Base-by-base conservation (phyloP, 306 rosid species). In the Prunus salicina region DNA sequence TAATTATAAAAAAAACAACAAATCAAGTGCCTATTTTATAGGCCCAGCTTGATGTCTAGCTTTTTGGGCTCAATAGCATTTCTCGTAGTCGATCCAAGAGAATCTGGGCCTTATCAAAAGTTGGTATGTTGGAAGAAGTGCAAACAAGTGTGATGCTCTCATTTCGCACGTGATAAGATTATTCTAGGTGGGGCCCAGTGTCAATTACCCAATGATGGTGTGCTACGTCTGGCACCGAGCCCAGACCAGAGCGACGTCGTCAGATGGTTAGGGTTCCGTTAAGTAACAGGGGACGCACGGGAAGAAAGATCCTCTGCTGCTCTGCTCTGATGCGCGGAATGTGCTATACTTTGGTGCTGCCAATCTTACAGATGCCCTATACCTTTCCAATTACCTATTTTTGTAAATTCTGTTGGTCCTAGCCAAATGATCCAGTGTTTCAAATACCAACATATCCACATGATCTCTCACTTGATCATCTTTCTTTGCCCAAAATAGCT, bases 251-350 rank as follows among this genome's bases (percentile, higher is more conserved):
- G 24, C 45, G 25, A 72, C 76, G 45, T 45, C 67, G 45, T 57
- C 43, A 58, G 28, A 45, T 6, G 2, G 53, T 22, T 73, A 25
- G 76, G 77, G 60, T 73, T 60, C 77, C 77, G 69, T 73, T 60
- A 22, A 14, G 34, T 64, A 9, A 69, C 51, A 13, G 13, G 32
- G 0, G 30, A 28, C 2, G 43, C 43, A 6, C 2, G 3, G 3
- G 1, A 28, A 8, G 7, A 2, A 28, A 34, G 27, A 7, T 52
- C 10, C 32, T 8, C 1, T 34, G 8, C 30, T 52, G n/a, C 34
- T 53, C 2, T 38, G 64, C 15, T 71, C n/a, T 5, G 25, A 7
- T 52, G 58, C 49, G 69, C 14, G 51, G 30, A 32, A 65, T 2
- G 3, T 34, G 76, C 20, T 22, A 2, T 13, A 20, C 47, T 56